Percentiles rank a stretch among this genome's conserved stretches.
Evolutionary conservation across 768 basidiomycete genomes (phyloP).

Genomic region (Ramaria rubella): DNA sequence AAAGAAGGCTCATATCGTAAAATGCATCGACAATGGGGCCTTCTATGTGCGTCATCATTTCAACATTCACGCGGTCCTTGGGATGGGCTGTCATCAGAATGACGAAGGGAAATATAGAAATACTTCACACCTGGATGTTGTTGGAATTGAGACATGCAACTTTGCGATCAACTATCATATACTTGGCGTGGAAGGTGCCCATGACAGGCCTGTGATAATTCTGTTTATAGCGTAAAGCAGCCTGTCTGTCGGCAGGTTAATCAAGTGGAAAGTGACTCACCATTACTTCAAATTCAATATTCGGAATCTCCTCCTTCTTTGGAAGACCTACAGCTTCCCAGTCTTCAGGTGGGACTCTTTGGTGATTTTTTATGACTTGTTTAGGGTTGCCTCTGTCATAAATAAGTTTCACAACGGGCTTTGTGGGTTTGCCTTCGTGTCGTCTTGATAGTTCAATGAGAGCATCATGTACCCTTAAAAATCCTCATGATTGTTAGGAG

Average conservation of each 20-base stretch:
- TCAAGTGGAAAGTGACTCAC: constrained; percentile 38
- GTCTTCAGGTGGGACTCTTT: constrained; percentile 38
- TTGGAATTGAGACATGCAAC: constrained; percentile 59
- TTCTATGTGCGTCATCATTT: constrained; percentile 66
- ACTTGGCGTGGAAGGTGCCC: constrained; percentile 70
- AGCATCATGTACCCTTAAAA: constrained; percentile 22
- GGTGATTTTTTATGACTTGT: constrained; percentile 44
- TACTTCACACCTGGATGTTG: constrained; percentile 45
- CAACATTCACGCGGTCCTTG: constrained; percentile 39
- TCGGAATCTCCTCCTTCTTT: constrained; percentile 46
- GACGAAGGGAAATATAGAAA: not conserved
- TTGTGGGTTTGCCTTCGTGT: constrained; percentile 30
- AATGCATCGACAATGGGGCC: constrained; percentile 63
- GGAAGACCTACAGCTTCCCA: constrained; percentile 50
- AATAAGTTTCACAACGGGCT: constrained; percentile 58
- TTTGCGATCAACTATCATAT: constrained; percentile 62
- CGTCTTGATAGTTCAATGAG: constrained; percentile 42
- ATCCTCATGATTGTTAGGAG: not conserved
- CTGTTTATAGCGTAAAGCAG: constrained; percentile 8
- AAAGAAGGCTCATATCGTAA: constrained; percentile 62
- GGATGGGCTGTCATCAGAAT: not conserved
- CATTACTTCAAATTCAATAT: constrained; percentile 54
- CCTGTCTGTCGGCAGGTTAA: not conserved
- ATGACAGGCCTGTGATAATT: constrained; percentile 38
- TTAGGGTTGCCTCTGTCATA: constrained; percentile 61